A percentile compares a stretch with the other conserved stretches of the same genome.
These are phyloP conservation scores for Pelargonium citronellum DNA, from an alignment of 441 rosid genomes.

Conservation along the genomic window DNA sequence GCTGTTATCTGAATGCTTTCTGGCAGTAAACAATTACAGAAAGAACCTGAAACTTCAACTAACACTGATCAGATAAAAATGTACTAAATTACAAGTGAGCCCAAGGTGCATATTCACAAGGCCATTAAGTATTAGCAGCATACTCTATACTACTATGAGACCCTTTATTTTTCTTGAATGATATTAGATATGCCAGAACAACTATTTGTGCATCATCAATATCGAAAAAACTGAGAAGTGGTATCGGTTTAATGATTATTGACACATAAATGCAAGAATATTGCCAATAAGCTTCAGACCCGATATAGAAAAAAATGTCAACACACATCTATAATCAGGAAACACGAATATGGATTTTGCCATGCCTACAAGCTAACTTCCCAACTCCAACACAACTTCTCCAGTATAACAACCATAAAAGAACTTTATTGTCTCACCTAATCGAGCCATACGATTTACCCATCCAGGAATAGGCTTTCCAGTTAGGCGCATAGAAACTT, in stretches of 20 bases:
- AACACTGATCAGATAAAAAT: constrained; percentile 16
- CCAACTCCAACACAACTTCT: constrained; percentile 14
- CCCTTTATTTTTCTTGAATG: background rate
- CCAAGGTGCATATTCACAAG: constrained; percentile 5
- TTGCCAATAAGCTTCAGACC: background rate
- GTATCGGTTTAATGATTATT: background rate
- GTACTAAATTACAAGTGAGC: constrained; percentile 1
- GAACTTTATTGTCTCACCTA: constrained; percentile 46
- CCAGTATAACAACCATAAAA: constrained; percentile 6
- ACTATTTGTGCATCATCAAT: too few relatives aligned
- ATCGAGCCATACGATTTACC: constrained; percentile 83
- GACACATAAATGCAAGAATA: background rate
- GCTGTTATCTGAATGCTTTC: constrained; percentile 80
- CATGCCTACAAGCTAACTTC: constrained; percentile 11
- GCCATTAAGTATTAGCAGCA: constrained; percentile 7
- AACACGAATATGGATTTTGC: constrained; percentile 5
- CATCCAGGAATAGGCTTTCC: constrained; percentile 93
- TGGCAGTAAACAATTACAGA: constrained; percentile 86
- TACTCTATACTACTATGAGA: background rate
- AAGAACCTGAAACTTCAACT: constrained; percentile 66
- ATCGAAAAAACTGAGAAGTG: background rate
- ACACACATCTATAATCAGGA: background rate
- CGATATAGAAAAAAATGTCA: constrained; percentile 8
- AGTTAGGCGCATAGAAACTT: constrained; percentile 58
- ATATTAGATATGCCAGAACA: background rate